Base-by-base conservation (phyloP, 345 rosid genomes). In the Jatropha curcas region DNA sequence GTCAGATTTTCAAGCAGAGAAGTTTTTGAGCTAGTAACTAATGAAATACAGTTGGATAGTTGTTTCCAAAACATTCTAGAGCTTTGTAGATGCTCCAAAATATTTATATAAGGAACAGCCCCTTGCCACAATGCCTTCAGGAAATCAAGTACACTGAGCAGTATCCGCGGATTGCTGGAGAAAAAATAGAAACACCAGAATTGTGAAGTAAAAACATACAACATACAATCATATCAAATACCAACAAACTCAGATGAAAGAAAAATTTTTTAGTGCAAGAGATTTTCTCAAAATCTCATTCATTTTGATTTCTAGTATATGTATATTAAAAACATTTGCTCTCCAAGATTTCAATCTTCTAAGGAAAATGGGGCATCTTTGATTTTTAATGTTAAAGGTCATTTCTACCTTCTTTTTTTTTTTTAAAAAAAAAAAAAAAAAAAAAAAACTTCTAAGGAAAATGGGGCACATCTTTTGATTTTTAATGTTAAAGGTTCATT, bases 81-180 rank as follows among this genome's bases (percentile, higher is more conserved):
- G 65, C 68, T 80, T 79, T 86, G 89, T 39, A 95, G 71, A 61
- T 70, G 61, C 50, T 88, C 91, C 85, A 91, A 67, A 65, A 89
- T 73, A 71, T 76, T 60, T 1, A 74, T 76, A 74, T 88, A 92
- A 24, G 83, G 93, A 69, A 79, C 89, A 80, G 94, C 98, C 73
- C 94, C 97, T 82, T 91, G 92, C 98, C 99, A 95, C 81, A 89
- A 80, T 58, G 94, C 82, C 88, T 89, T 95, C 50, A 95, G 83
- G 82, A 95, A 84, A 77, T 85, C 80, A 69, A 92, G 86, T 60
- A 87, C 71, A 78, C 76, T 68, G 74, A 91, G 85, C 79, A 91
- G 80, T 61, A 83, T 51, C 51, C 78, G 60, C 9, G 96, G 85
- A 74, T 86, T 82, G 77, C 99, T 95, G 94, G 62, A 84, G 77